Percentiles rank a stretch among this genome's conserved stretches.
Evolutionary conservation across 23 red algal species (phyloP).

Genomic region (Gracilaria domingensis): DNA sequence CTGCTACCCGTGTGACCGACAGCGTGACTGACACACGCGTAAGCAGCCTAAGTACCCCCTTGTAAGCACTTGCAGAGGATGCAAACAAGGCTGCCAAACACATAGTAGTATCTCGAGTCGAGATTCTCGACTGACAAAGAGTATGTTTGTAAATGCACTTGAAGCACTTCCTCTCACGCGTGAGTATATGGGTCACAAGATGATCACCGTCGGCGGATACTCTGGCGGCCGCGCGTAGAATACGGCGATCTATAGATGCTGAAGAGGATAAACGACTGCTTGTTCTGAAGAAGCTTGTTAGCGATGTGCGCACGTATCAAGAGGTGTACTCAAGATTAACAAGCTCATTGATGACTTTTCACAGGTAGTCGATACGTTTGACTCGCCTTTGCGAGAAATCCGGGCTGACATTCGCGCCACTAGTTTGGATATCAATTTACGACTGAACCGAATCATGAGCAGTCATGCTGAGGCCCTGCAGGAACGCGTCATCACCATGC

Average conservation of each 20-base stretch:
- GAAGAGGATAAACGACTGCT: too few relatives aligned
- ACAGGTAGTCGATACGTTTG: slow-evolving; percentile 58
- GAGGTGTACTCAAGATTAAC: slow-evolving; percentile 52
- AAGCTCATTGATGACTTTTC: slow-evolving; percentile 72
- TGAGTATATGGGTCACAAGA: too few relatives aligned
- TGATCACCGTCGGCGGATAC: too few relatives aligned
- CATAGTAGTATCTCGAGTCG: too few relatives aligned
- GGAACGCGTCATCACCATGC: slow-evolving; percentile 67
- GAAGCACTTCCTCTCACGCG: too few relatives aligned
- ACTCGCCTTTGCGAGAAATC: slow-evolving; percentile 55
- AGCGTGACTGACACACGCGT: too few relatives aligned
- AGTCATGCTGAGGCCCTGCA: slow-evolving; percentile 45
- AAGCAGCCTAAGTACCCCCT: too few relatives aligned
- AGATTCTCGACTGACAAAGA: too few relatives aligned
- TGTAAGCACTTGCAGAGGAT: too few relatives aligned
- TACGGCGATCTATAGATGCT: slow-evolving; percentile 56
- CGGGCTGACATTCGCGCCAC: slow-evolving; percentile 45
- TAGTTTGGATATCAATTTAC: background rate
- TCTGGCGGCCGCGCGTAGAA: slow-evolving; percentile 35
- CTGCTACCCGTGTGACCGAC: too few relatives aligned
- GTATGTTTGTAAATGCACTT: too few relatives aligned
- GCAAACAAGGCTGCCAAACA: too few relatives aligned
- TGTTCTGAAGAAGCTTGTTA: slow-evolving; percentile 45
- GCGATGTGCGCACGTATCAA: slow-evolving; percentile 35
- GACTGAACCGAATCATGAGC: slow-evolving; percentile 54